Evolutionary conservation across 257 asterid genomes (phyloP), one percentile per base, ranked within the genome.

Genomic region (Anisodus tanguticus): DNA sequence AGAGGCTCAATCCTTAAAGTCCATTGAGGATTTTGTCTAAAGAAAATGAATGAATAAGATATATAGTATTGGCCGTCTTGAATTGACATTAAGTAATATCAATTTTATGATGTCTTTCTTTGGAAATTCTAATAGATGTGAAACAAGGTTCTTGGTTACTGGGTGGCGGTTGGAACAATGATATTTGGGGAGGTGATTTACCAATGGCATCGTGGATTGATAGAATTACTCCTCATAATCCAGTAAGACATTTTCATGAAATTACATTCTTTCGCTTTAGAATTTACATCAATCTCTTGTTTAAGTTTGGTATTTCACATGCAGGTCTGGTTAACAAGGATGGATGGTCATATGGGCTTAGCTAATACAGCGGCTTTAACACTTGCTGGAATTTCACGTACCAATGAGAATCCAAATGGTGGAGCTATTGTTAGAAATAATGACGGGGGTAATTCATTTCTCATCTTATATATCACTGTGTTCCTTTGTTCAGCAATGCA

Each of bases 161-260:
- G 88, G 99, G 98, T 86, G 98, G 98, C 69, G 98, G 99, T 88
- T 96, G 98, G 99, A 96, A 94, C 89, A 93, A 96, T 88, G 95
- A 94, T 87, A 88, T 93, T 47, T 96, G 98, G 99, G 99, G 98
- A 60, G 99, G 98, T 87, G 97, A 92, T 86, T 89, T 92, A 39
- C 99, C 99, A 70, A 80, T 88, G 93, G 97, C 97, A 35, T 94
- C 99, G 8, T 96, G 99, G 98, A 92, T 94, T 91, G 97, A 96
- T 85, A 94, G 89, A 83, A 90, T 92, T 82, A 93, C 98, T 57
- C 98, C 98, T 85, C 88, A 91, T 81, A 92, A 93, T 88, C 99
- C 99, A 79, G 99, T 92, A 90, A 83, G 85, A 87, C 84, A 71
- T 84, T 79, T 83, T 78, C 26, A 57, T 71, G 37, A 16, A 79